phyloP scores from a whole-genome alignment of 1,284 basidiomycete species.

The Fistulina hepatica region DNA sequence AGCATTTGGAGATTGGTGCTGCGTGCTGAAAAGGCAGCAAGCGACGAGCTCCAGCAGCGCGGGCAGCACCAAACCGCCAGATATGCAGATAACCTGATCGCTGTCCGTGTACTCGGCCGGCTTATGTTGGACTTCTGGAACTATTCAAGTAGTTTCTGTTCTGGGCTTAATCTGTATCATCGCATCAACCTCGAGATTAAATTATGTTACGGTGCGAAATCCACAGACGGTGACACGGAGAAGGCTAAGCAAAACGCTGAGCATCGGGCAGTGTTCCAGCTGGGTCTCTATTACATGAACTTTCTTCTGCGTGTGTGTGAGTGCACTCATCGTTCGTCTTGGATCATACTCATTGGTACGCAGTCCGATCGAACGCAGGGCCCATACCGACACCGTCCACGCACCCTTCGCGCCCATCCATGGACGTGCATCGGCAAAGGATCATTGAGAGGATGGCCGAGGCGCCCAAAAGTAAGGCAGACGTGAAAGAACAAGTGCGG shows the following conservation, averaged over 20 bases:
- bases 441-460: conserved; percentile 3
- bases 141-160: conserved; percentile 6
- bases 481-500: background rate
- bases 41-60: too few species aligned
- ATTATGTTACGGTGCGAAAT: conserved; percentile 1
- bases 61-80: too few species aligned
- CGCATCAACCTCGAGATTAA: conserved; percentile 3
- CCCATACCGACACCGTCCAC: conserved; percentile 1
- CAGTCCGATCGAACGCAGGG: background rate
- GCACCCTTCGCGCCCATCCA: conserved; percentile 6
- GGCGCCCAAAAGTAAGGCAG: background rate
- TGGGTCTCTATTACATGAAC: conserved; percentile 5
- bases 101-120: conserved; percentile 15
- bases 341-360: background rate
- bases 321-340: conserved; percentile 1
- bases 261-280: conserved; percentile 2
- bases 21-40: too few species aligned
- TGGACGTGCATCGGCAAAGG: conserved; percentile 2
- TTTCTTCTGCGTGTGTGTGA: conserved; percentile 6
- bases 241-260: conserved; percentile 2
- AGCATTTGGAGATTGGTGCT: too few species aligned
- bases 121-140: conserved; percentile 13
- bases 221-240: conserved; percentile 1
- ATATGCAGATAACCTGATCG: conserved; percentile 15
- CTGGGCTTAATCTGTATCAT: conserved; percentile 12